Base-by-base conservation (phyloP, 2,329 filamentous ascomycete species). In the Hansfordia pulvinata region DNA sequence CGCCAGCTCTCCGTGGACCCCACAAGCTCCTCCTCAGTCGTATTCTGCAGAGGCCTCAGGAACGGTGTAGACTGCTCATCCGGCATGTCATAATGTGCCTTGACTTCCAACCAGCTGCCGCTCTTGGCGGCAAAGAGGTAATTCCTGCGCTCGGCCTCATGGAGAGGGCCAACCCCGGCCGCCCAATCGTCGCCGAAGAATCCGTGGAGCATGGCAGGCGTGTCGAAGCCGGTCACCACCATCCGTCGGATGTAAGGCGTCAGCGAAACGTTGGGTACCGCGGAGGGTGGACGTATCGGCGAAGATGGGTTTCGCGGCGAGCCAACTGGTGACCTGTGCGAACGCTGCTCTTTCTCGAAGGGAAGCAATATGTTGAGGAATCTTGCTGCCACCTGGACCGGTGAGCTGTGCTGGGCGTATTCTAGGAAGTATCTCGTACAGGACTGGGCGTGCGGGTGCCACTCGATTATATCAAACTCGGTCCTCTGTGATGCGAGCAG, bases 101-200 rank as follows among this genome's bases (percentile, higher is more conserved):
- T 96, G 43, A 93, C 85, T 27, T 71, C 75, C 12, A 84, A 65
- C 88, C 90, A 96, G 26, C 73, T 83, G 15, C 81, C 80, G 44
- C 83, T 90, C 58, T 96, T 98, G 9, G 86, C 83, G 1, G 88
- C 83, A 47, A 96, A 96, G 18, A 98, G 67, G 47, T 90, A 98
- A 49, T 98, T 98, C 30, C 84, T 71, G 27, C 90, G 70, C 53
- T 98, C 90, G 36, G 80, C 76, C 49, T 94, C 83, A 46, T 93
- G 81, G 32, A 94, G 60, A 8, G 76, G 72, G 1, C 85, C 80
- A 25, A 96, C 66, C 2, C 90, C 90, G 12, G 68, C 60, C 18
- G 60, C 53, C 82, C 86, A 98, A 46, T 93, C 79, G 37, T 94
- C 82, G n/a, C 90, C 90, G 42, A 96, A 98, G 58, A 94, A 93